phyloP scores from a whole-genome alignment of 2,329 filamentous ascomycete genomes.

The Leptodontidium sp. region DNA sequence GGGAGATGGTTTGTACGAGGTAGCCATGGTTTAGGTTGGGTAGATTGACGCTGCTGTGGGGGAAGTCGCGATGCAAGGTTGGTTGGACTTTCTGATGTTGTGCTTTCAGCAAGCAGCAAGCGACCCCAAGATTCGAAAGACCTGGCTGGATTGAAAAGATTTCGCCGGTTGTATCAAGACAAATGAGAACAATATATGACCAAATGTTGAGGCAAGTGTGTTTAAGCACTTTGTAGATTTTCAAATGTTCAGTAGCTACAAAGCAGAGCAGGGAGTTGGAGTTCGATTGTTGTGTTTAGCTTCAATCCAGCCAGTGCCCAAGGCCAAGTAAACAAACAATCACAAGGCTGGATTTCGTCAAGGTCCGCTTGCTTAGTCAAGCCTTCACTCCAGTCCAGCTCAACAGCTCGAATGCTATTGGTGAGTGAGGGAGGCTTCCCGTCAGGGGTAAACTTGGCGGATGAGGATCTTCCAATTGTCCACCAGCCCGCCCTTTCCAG shows the following conservation, averaged over 20 bases:
- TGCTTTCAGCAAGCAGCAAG: neutral
- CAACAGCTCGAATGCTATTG: neutral
- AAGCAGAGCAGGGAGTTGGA: too few relatives aligned
- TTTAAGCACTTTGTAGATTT: too few relatives aligned
- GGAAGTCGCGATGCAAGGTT: slow-evolving; percentile 34
- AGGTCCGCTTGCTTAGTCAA: neutral
- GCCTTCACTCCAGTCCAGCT: neutral
- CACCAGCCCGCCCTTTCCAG: neutral
- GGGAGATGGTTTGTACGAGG: slow-evolving; percentile 74
- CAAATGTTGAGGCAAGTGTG: too few relatives aligned
- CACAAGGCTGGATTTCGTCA: neutral
- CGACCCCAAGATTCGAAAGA: neutral
- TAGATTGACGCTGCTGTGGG: slow-evolving; percentile 22
- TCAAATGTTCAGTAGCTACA: too few relatives aligned
- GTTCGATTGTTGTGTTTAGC: too few relatives aligned
- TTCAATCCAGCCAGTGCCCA: neutral
- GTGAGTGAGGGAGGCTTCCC: neutral
- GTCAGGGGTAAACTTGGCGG: slow-evolving; percentile 17
- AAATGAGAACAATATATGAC: too few relatives aligned
- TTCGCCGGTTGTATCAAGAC: too few relatives aligned
- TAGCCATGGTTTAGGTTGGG: slow-evolving; percentile 36
- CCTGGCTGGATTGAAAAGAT: too few relatives aligned
- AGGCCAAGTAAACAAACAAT: neutral
- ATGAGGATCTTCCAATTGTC: neutral
- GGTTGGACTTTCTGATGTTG: neutral